phyloP scores from a whole-genome alignment of 2,329 filamentous ascomycete species.

The Aspergillus sp. region DNA sequence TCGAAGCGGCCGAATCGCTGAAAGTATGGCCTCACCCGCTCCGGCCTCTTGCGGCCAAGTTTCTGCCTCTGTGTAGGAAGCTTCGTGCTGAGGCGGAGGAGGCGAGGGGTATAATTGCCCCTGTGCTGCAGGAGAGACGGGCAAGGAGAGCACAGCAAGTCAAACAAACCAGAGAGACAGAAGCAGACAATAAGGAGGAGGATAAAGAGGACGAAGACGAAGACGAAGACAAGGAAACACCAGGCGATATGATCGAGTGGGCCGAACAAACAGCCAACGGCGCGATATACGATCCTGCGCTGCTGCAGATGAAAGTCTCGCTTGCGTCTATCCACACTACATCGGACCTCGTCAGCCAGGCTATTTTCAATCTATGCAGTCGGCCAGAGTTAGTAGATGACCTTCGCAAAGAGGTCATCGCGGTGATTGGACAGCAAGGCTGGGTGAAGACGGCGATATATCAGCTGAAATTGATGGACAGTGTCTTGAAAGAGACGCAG shows the following conservation, averaged over 20 bases:
- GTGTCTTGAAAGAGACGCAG: constrained; percentile 43
- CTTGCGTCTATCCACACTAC: constrained; percentile 25
- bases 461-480: constrained; percentile 44
- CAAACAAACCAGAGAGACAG: neutral
- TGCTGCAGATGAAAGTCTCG: constrained; percentile 10
- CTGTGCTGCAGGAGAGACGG: too few species aligned
- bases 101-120: too few species aligned
- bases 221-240: constrained; percentile 19
- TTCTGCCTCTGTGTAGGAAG: constrained; percentile 3
- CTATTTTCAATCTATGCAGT: constrained; percentile 19
- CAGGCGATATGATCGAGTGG: constrained; percentile 16
- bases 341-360: constrained; percentile 23
- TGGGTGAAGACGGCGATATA: constrained; percentile 39
- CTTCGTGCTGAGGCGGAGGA: neutral
- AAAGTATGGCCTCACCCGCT: neutral
- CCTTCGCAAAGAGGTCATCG: constrained; percentile 22
- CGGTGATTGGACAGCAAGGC: constrained; percentile 18
- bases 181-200: neutral
- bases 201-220: neutral
- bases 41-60: neutral
- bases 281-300: neutral
- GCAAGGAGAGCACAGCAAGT: too few species aligned
- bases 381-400: constrained; percentile 9
- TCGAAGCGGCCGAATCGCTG: constrained; percentile 19
- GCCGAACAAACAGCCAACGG: constrained; percentile 24